A percentile compares a stretch with the other conserved stretches of the same genome.
phyloP scores from a whole-genome alignment of 768 basidiomycete genomes.

The Leccinum disarticulatum region DNA sequence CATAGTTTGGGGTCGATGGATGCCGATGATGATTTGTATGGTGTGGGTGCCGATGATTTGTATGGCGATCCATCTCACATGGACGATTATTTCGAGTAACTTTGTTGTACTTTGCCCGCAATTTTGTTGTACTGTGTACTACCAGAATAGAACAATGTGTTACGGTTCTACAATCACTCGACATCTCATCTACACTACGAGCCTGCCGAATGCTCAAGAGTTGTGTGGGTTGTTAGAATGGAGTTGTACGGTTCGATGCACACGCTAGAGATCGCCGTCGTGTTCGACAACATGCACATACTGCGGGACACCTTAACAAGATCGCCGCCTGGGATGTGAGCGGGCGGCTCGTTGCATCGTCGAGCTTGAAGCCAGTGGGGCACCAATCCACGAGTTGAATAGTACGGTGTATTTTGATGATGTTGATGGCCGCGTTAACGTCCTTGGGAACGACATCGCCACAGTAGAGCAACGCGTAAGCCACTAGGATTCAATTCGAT shows the following conservation, averaged over 20 bases:
- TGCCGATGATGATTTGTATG: too few species aligned
- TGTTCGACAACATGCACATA: constrained; percentile 80
- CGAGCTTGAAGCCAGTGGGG: constrained; percentile 76
- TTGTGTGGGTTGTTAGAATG: too few species aligned
- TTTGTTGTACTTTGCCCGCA: too few species aligned
- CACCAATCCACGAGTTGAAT: constrained; percentile 82
- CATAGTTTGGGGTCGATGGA: too few species aligned
- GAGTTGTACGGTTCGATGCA: constrained; percentile 21
- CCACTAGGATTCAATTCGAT: constrained; percentile 40
- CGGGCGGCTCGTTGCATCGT: constrained; percentile 77
- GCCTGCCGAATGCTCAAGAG: too few species aligned
- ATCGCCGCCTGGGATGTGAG: constrained; percentile 75
- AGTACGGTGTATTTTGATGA: constrained; percentile 77
- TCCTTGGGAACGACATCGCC: constrained; percentile 81
- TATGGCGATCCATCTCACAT: too few species aligned
- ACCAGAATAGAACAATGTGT: too few species aligned
- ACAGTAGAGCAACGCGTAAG: constrained; percentile 69
- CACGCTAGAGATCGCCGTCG: constrained; percentile 67
- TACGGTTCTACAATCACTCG: too few species aligned
- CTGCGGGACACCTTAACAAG: constrained; percentile 73
- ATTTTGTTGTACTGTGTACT: too few species aligned
- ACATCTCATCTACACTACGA: too few species aligned
- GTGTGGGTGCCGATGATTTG: too few species aligned
- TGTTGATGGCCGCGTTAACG: constrained; percentile 68
- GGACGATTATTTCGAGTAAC: too few species aligned